Evolutionary conservation across 2,329 filamentous ascomycete species (phyloP), one percentile per base, ranked within the genome.

Genomic region (Pseudogymnoascus sp.): DNA sequence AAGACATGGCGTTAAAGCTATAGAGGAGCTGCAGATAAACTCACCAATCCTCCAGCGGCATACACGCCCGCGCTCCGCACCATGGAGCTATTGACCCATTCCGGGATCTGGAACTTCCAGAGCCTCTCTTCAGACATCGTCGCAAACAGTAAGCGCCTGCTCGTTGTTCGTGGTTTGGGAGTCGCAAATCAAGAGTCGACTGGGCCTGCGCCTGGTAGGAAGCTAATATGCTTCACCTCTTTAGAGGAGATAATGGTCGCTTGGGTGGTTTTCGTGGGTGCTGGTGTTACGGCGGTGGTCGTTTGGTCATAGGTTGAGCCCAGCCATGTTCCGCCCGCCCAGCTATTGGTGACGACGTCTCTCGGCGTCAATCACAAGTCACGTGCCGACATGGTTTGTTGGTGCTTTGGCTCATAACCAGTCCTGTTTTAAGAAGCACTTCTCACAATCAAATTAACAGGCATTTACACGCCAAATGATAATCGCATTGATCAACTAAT

Each of bases 61-160:
- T 88, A 88, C 67, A 88, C 81, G 63, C 85, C 85, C 16, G 82
- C 77, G 68, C 85, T 86, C 70, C 85, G 84, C 66, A 83, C 83
- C 77, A 81, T 84, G 66, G 81, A 79, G 74, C 80, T 86, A 76
- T 84, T 86, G 63, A 87, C 78, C 85, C 85, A 88, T 72, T 86
- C 84, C 62, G 85, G 85, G 78, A 77, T 81, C 74, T 79, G 74
- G 72, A 88, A 88, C 77, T 86, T 87, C 81, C 82, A 88, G 68
- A 88, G 83, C 62, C 84, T 82, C 64, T 87, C 84, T 67, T 87
- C 84, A 66, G 84, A 82, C 83, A 86, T 86, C 28, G 49, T 33
- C 49, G 25, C 49, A 11, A 55, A 19, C 28, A 55, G 49, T 55
- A 55, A 55, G 49, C 49, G 25, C 49, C 49, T 55, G 49, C 25